Evolutionary conservation across 2,329 filamentous ascomycete species (phyloP).

Genomic region (Plectosphaerella cucumerina): DNA sequence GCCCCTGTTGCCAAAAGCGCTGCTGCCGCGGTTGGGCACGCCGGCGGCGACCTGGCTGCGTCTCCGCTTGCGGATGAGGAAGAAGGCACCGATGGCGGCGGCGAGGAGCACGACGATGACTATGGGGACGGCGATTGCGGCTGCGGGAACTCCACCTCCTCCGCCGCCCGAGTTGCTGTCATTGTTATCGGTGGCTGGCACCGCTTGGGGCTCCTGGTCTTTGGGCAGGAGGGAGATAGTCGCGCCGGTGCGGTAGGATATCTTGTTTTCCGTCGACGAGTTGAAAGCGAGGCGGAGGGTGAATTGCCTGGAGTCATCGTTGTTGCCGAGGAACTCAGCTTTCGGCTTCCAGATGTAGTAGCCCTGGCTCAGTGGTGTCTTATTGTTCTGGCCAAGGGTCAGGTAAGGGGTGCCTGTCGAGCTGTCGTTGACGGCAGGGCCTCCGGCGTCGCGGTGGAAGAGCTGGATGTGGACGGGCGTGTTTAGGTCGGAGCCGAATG

Average conservation of each 20-base stretch:
- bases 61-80: conserved; percentile 18
- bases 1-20: background rate
- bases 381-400: background rate
- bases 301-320: conserved; percentile 7
- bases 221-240: conserved; percentile 17
- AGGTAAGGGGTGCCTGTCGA: conserved; percentile 7
- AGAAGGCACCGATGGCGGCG: conserved; percentile 15
- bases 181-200: background rate
- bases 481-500: conserved; percentile 17
- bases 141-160: background rate
- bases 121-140: conserved; percentile 22
- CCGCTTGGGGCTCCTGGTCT: background rate
- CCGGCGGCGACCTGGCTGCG: conserved; percentile 16
- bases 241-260: conserved; percentile 15
- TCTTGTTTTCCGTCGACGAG: conserved; percentile 11
- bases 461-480: conserved; percentile 14
- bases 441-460: conserved; percentile 7
- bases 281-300: conserved; percentile 17
- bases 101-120: conserved; percentile 19
- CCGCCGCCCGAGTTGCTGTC: background rate
- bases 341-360: conserved; percentile 22
- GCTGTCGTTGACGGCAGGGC: background rate
- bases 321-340: conserved; percentile 15
- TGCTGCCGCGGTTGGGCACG: conserved; percentile 5
- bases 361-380: conserved; percentile 12